Evolutionary conservation across 768 basidiomycete species (phyloP), one percentile per base, ranked within the genome.

Genomic region (Infundibulicybe gibba): DNA sequence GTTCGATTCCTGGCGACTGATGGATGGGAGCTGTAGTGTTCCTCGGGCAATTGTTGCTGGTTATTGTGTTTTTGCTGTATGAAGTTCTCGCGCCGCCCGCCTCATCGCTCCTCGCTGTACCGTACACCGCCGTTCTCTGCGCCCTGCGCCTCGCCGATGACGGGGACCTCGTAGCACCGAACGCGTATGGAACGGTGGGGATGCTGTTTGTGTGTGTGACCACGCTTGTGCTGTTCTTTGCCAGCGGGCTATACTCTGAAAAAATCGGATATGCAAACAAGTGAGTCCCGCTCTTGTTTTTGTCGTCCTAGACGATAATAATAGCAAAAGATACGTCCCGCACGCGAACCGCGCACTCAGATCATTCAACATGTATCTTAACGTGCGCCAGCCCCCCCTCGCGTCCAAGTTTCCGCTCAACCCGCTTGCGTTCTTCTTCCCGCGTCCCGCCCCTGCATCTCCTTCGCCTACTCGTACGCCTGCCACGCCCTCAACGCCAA

Each of bases 251-350:
- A 81, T 99, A 97, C 59, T 75, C 86, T 3, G 94, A 99, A 65
- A 94, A 95, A 71, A 94, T 98, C 56, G 88, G 82, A 3, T 97
- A 97, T 63, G 94, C 95, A 15, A 94, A 97, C 70, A 87, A 87
- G 94, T 94, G 62, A 58, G 87, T 72, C 4, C 8, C 8, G 25
- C 3, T 25, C 3, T 25, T 25, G 8, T 25, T 25, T 25, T 25
- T 25, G 25, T 4, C 8, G 25, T 8, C 8, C n/a, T n/a, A n/a
- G 25, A 25, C 8, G 25, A 8, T 25, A 8, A 8, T 10, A 6
- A 10, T 38, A 6, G n/a, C 10, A 16, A 48, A 61, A 97, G 95
- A 70, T 99, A 97, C 60, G 90, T 98, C 20, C 93, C 93, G 1
- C 94, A 97, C 55, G 92, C 94, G 6, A 99, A 98, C 65, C 81